Evolutionary conservation across 768 basidiomycete genomes (phyloP).

Genomic region (Cytidiella melzeri): DNA sequence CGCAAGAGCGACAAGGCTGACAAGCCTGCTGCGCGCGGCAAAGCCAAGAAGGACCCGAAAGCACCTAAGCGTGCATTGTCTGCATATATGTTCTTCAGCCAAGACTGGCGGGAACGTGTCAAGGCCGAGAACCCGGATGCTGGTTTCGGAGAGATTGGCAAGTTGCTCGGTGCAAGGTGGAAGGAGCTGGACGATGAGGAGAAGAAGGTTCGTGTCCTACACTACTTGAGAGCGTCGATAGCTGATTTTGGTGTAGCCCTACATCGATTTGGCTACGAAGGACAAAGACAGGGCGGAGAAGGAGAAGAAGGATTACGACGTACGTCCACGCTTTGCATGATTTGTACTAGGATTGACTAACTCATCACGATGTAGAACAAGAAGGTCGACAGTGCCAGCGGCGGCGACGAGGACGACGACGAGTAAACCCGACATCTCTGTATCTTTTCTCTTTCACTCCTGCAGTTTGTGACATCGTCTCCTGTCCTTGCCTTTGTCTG

Average conservation of each 20-base stretch:
- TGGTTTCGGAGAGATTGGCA: conserved; percentile 91
- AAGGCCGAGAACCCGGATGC: conserved; percentile 95
- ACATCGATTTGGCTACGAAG: conserved; percentile 75
- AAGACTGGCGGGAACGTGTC: conserved; percentile 93
- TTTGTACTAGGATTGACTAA: not conserved
- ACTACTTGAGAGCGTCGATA: conserved; percentile 4
- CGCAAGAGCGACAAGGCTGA: conserved; percentile 74
- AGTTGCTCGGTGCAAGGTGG: conserved; percentile 94
- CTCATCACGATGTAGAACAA: conserved; percentile 23
- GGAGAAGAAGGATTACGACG: conserved; percentile 53
- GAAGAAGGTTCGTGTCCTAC: conserved; percentile 61
- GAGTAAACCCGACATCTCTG: conserved; percentile 11
- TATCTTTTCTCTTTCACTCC: not conserved
- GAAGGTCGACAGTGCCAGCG: conserved; percentile 32
- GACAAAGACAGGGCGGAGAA: conserved; percentile 87
- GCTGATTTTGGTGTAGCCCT: conserved; percentile 51
- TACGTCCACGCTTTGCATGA: conserved; percentile 21
- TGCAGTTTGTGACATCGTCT: no score
- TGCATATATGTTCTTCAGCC: conserved; percentile 98
- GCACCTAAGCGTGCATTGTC: conserved; percentile 90
- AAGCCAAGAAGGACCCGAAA: conserved; percentile 73
- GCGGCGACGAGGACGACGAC: conserved; percentile 43
- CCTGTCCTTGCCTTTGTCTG: not conserved
- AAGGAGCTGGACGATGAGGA: conserved; percentile 89
- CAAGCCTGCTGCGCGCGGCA: conserved; percentile 48